Evolutionary conservation across 331 rosid genomes (phyloP).

Genomic region (Pyrus hybrid): DNA sequence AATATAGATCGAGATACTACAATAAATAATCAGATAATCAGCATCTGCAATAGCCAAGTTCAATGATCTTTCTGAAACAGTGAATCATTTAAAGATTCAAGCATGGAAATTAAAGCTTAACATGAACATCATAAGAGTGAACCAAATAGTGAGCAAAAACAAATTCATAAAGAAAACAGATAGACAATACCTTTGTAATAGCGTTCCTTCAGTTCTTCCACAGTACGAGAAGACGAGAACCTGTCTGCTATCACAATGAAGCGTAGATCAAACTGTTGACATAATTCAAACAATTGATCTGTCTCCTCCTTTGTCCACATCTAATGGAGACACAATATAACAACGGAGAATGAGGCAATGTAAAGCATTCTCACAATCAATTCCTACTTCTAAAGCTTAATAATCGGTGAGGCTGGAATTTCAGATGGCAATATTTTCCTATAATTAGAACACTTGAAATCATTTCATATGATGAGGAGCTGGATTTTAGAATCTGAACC

Average conservation of each 20-base stretch:
- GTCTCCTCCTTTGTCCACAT: constrained; percentile 95
- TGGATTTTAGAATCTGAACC: neutral
- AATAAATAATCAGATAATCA: constrained; percentile 1
- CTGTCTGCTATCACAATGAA: constrained; percentile 87
- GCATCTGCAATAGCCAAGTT: constrained; percentile 6
- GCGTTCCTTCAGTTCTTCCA: constrained; percentile 91
- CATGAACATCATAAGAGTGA: constrained; percentile 7
- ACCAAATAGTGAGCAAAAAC: neutral
- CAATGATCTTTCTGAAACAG: neutral
- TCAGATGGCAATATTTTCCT: neutral
- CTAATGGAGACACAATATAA: constrained; percentile 25
- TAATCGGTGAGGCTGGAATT: neutral
- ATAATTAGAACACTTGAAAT: neutral
- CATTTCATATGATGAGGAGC: neutral
- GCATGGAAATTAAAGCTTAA: neutral
- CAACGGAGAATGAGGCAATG: neutral
- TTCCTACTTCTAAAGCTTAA: neutral
- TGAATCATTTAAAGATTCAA: neutral
- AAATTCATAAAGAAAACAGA: constrained; percentile 7
- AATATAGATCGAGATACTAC: constrained; percentile 58
- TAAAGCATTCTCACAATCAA: neutral
- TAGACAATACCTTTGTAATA: constrained; percentile 38
- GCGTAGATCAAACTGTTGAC: constrained; percentile 85
- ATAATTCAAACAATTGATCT: constrained; percentile 76
- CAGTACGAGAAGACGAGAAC: constrained; percentile 66